These are phyloP conservation scores for Truncatella angustata DNA, from an alignment of 2,329 filamentous ascomycete genomes.

Conservation along the genomic window DNA sequence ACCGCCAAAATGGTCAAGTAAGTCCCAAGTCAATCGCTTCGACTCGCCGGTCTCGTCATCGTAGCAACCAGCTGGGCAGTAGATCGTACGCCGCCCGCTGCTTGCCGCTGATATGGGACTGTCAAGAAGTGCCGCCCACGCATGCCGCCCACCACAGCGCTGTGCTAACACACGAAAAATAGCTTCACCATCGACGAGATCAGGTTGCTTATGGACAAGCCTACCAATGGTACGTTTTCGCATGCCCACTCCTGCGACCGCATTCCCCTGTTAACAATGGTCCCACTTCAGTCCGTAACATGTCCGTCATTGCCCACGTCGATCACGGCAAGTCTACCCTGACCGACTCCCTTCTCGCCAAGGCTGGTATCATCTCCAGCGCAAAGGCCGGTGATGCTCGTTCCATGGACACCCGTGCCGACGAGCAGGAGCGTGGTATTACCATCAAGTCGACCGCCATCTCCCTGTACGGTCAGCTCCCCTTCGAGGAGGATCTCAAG, in stretches of 20 bases:
- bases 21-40: slow-evolving; percentile 44
- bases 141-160: no score
- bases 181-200: slow-evolving; percentile 99
- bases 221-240: not conserved
- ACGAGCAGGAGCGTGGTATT: slow-evolving; percentile 99
- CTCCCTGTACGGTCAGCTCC: slow-evolving; percentile 88
- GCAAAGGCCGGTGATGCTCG: slow-evolving; percentile 94
- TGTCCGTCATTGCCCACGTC: slow-evolving; percentile 99
- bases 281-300: slow-evolving; percentile 80
- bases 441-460: slow-evolving; percentile 99
- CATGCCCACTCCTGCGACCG: slow-evolving; percentile 31
- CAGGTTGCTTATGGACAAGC: slow-evolving; percentile 60
- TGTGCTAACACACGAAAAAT: slow-evolving; percentile 50
- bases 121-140: no score
- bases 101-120: no score
- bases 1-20: slow-evolving; percentile 99
- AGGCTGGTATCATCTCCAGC: slow-evolving; percentile 98
- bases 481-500: slow-evolving; percentile 83
- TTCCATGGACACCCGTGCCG: slow-evolving; percentile 94
- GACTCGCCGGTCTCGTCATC: slow-evolving; percentile 20
- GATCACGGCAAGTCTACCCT: slow-evolving; percentile 99
- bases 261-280: slow-evolving; percentile 47
- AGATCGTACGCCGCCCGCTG: no score
- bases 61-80: not conserved
- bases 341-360: slow-evolving; percentile 98